A percentile compares a stretch with the other conserved stretches of the same genome.
These are phyloP conservation scores for Buxus sempervirens DNA, from an alignment of 164 flowering plant species.

Conservation along the genomic window DNA sequence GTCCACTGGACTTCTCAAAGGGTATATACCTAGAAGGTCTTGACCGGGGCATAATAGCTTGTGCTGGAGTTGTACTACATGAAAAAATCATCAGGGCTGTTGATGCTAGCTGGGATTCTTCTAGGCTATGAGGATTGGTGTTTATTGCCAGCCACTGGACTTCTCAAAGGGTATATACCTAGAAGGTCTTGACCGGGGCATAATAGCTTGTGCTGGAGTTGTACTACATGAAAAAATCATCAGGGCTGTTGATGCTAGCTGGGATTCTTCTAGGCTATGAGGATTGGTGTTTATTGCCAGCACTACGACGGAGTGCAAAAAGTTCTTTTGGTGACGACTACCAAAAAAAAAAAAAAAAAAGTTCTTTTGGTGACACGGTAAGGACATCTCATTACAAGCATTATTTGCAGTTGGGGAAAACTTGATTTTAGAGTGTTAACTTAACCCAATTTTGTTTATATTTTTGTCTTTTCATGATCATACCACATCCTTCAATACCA, in stretches of 20 bases:
- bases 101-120: slow-evolving; percentile 90
- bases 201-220: slow-evolving; percentile 81
- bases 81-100: slow-evolving; percentile 69
- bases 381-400: neutral
- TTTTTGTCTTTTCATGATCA: neutral
- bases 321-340: too few species aligned
- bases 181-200: slow-evolving; percentile 91
- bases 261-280: slow-evolving; percentile 83
- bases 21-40: slow-evolving; percentile 84
- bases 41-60: slow-evolving; percentile 83
- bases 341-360: too few species aligned
- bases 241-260: slow-evolving; percentile 77
- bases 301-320: neutral
- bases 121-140: slow-evolving; percentile 43
- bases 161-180: slow-evolving; percentile 74
- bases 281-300: neutral
- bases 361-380: slow-evolving; percentile 6
- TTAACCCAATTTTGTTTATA: neutral
- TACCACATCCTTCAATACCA: too few species aligned
- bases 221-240: slow-evolving; percentile 65
- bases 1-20: slow-evolving; percentile 69
- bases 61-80: slow-evolving; percentile 69
- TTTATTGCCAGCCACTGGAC: slow-evolving; percentile 40
- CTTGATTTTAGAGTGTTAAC: neutral
- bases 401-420: neutral